Percentiles rank a stretch among this genome's conserved stretches.
phyloP scores from a whole-genome alignment of 2,329 filamentous ascomycete genomes.

The Ascosphaera aggregata region DNA sequence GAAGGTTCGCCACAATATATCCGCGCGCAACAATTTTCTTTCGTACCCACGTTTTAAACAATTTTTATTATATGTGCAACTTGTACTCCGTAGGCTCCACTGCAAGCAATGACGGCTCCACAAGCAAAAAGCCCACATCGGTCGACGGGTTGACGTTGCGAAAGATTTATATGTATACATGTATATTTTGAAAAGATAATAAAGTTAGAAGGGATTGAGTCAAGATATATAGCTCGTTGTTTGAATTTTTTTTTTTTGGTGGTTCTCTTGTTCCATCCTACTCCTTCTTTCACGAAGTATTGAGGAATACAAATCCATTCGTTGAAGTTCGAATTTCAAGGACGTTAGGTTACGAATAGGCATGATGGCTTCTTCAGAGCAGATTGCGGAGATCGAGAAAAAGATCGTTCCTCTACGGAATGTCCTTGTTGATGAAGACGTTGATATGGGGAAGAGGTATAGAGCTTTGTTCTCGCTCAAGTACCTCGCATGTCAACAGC shows the following conservation, averaged over 20 bases:
- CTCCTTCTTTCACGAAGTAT: not conserved
- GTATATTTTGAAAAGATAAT: too few species aligned
- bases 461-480: conserved; percentile 95
- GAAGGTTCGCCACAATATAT: too few species aligned
- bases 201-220: too few species aligned
- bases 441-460: not conserved
- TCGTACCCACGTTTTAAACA: too few species aligned
- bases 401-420: conserved; percentile 55
- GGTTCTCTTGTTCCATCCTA: not conserved
- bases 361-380: not conserved
- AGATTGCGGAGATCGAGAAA: conserved; percentile 26
- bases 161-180: too few species aligned
- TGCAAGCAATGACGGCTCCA: too few species aligned
- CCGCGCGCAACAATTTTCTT: too few species aligned
- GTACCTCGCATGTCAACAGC: conserved; percentile 52
- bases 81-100: too few species aligned
- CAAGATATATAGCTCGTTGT: too few species aligned
- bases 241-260: not conserved
- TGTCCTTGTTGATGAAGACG: conserved; percentile 28
- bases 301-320: not conserved
- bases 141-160: too few species aligned
- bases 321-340: not conserved
- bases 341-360: not conserved
- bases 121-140: too few species aligned
- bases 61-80: too few species aligned